Evolutionary conservation across 78 protist species (phyloP).

Genomic region (Salpingoeca rosetta): DNA sequence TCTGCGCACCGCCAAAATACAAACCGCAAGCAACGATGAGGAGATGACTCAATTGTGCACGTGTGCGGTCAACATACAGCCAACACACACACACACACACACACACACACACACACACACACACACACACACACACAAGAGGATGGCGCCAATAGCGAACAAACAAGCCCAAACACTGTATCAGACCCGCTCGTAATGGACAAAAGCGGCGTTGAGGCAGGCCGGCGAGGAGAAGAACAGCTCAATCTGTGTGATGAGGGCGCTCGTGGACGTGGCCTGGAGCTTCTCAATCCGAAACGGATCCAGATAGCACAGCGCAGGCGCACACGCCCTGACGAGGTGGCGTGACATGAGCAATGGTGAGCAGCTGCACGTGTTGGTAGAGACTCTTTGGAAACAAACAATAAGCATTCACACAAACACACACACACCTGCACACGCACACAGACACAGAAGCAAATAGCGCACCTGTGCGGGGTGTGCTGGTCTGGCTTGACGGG

Average conservation of each 20-base stretch:
- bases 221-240: neutral
- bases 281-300: too few relatives aligned
- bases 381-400: neutral
- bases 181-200: neutral
- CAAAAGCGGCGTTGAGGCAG: neutral
- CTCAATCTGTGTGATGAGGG: neutral
- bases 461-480: too few relatives aligned
- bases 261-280: too few relatives aligned
- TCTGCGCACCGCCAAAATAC: too few relatives aligned
- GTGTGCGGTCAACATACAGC: neutral
- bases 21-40: neutral
- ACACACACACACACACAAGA: neutral
- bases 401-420: neutral
- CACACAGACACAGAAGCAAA: too few relatives aligned
- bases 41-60: neutral
- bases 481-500: too few relatives aligned
- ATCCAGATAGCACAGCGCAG: neutral
- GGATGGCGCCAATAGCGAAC: too few relatives aligned
- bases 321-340: neutral
- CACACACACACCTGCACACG: too few relatives aligned
- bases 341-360: neutral
- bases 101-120: too few relatives aligned
- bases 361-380: neutral
- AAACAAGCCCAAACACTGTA: neutral
- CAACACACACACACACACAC: too few relatives aligned